phyloP scores from a whole-genome alignment of 176 grass and related monocot species.

The Musa schizocarpa region DNA sequence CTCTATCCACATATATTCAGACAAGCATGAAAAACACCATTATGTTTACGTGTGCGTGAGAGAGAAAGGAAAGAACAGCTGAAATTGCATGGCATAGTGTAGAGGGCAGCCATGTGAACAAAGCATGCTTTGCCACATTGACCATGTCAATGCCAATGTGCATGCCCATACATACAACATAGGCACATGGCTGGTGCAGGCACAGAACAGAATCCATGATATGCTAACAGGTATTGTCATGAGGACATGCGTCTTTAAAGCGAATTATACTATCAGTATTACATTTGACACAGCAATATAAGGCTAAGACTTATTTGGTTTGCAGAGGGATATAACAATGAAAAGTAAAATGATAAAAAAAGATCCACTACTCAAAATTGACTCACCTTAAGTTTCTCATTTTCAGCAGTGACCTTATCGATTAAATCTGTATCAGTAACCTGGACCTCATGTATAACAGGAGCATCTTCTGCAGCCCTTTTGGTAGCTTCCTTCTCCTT shows the following conservation, averaged over 20 bases:
- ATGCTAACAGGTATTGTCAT: no score
- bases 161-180: no score
- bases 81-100: not conserved
- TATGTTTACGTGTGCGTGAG: no score
- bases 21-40: not conserved
- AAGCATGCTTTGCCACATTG: no score
- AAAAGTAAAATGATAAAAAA: not conserved
- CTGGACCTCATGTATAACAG: slow-evolving; percentile 56
- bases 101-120: no score
- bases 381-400: slow-evolving; percentile 78
- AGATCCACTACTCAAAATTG: not conserved
- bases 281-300: not conserved
- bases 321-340: not conserved
- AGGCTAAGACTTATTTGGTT: not conserved
- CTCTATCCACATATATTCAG: not conserved
- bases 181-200: no score
- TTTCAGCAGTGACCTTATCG: slow-evolving; percentile 79
- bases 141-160: no score
- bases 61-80: no score
- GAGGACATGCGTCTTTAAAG: no score
- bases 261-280: not conserved
- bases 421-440: slow-evolving; percentile 61
- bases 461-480: slow-evolving; percentile 41
- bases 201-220: no score
- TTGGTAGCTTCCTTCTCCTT: slow-evolving; percentile 57